Evolutionary conservation across 495 filamentous ascomycete species (phyloP).

Genomic region (Recurvomyces mirabilis): DNA sequence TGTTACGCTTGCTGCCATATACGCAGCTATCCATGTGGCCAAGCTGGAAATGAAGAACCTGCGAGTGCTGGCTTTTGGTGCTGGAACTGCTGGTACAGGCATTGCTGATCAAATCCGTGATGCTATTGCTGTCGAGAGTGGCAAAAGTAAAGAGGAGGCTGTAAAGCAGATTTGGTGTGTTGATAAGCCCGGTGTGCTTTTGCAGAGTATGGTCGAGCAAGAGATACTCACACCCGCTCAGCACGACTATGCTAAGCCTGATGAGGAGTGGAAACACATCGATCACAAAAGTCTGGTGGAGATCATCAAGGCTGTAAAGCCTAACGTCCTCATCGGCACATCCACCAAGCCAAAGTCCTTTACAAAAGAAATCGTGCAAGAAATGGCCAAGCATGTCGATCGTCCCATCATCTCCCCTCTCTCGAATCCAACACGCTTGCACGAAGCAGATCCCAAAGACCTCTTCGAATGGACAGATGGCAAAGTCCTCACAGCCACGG

Average conservation of each 20-base stretch:
- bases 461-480: conserved; percentile 69
- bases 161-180: conserved; percentile 76
- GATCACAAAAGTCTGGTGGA: conserved; percentile 47
- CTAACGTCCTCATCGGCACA: conserved; percentile 73
- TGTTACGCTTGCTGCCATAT: conserved; percentile 72
- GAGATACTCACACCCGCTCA: conserved; percentile 50
- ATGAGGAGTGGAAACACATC: conserved; percentile 50
- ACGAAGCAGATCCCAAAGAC: conserved; percentile 74
- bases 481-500: conserved; percentile 70
- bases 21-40: conserved; percentile 58
- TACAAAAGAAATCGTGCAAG: conserved; percentile 58
- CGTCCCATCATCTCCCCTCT: conserved; percentile 75
- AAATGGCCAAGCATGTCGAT: conserved; percentile 69
- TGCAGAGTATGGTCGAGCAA: conserved; percentile 47
- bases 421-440: conserved; percentile 74
- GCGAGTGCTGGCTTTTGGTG: conserved; percentile 63
- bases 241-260: conserved; percentile 51
- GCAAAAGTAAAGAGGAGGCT: conserved; percentile 61
- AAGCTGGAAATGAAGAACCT: conserved; percentile 55
- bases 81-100: conserved; percentile 74
- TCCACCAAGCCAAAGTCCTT: conserved; percentile 75
- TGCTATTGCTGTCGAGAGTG: conserved; percentile 57
- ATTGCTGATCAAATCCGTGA: conserved; percentile 80
- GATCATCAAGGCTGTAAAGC: conserved; percentile 60
- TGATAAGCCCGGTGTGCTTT: conserved; percentile 70